Evolutionary conservation across 805 yeast species (phyloP), one percentile per base, ranked within the genome.

Genomic region (Scheffersomyces amazonensis): DNA sequence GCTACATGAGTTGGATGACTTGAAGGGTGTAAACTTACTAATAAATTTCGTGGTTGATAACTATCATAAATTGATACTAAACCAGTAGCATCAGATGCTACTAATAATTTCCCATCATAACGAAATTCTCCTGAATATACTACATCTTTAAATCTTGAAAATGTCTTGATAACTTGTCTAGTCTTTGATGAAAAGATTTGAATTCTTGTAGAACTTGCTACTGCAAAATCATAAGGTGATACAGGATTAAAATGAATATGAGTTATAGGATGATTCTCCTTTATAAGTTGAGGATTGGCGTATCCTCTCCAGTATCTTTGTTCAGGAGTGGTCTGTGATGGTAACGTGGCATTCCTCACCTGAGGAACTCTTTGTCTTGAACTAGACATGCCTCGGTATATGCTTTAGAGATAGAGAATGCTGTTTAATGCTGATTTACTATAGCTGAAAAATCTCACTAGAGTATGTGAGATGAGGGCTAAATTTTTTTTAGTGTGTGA

Each of bases 61-160:
- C 95, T 81, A 60, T 93, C 97, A 56, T 86, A 91, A 8, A 90
- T 81, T 46, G 95, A 95, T 11, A 93, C 95, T 40, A 87, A 60
- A 15, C 99, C 99, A 3, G 93, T 80, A 11, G 96, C 96, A 66
- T 93, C 99, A 52, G 96, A 95, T 4, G 97, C 97, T 16, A 85
- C 95, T 20, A 93, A 61, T 32, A 93, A 73, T 56, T 87, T 86
- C 39, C 99, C 99, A 57, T 93, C 99, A 40, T 76, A 76, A 53
- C 98, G 76, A 61, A 82, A 91, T 58, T 89, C 95, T 32, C 96
- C 98, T 22, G 88, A 78, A 56, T 87, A 88, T 0, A 89, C 99
- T 0, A 90, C 81, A 53, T 91, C 98, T 56, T 87, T 89, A 64
- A 93, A 93, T 46, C 97, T 65, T 3, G 81, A 75, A 48, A 89